These are phyloP conservation scores for Colletotrichum melonis DNA, from an alignment of 2,329 filamentous ascomycete genomes.

Conservation along the genomic window DNA sequence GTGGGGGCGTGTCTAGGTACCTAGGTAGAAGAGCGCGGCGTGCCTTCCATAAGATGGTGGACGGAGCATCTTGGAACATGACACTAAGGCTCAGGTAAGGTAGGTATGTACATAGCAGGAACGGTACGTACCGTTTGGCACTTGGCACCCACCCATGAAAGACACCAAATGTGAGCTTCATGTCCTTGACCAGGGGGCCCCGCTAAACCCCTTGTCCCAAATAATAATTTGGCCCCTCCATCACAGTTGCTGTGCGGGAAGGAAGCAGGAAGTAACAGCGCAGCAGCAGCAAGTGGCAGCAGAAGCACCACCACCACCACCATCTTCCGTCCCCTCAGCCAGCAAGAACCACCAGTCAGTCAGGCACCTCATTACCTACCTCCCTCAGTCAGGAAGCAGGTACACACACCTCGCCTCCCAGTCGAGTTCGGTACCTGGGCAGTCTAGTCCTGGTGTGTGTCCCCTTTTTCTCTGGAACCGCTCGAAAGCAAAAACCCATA, in stretches of 20 bases:
- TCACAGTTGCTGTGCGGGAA: constrained; percentile 37
- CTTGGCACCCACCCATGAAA: not conserved
- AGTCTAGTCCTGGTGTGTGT: not conserved
- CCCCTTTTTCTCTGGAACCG: constrained; percentile 34
- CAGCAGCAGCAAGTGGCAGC: not conserved
- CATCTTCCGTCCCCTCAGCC: not conserved
- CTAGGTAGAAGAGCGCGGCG: not conserved
- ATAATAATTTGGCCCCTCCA: constrained; percentile 55
- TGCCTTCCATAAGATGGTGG: not conserved
- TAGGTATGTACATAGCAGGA: not conserved
- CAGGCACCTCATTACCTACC: too few species aligned
- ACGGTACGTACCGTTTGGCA: constrained; percentile 3
- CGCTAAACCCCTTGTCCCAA: constrained; percentile 31
- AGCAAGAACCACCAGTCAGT: not conserved
- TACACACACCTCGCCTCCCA: not conserved
- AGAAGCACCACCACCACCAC: not conserved
- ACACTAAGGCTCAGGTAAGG: not conserved
- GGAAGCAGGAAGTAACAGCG: not conserved
- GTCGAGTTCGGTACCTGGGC: too few species aligned
- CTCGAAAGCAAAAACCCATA: constrained; percentile 30
- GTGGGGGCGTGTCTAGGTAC: not conserved
- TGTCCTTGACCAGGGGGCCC: constrained; percentile 29
- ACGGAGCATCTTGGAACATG: not conserved
- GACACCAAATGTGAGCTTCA: not conserved
- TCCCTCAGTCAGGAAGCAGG: not conserved